Evolutionary conservation across 2,329 filamentous ascomycete species (phyloP).

Genomic region (Metarhizium sp.): DNA sequence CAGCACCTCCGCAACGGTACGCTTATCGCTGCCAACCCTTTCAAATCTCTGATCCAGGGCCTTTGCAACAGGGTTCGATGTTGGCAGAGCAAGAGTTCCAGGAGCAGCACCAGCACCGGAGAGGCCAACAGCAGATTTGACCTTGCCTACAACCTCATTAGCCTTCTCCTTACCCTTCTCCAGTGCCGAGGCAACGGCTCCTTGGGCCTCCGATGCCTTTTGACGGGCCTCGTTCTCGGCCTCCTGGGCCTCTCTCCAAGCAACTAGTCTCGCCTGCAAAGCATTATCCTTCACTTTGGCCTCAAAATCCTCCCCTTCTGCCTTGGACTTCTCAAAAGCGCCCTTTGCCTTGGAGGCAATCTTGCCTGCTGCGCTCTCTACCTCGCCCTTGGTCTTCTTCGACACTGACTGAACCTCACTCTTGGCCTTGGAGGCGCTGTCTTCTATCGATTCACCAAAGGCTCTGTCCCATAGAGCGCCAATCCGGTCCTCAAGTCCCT

Average conservation of each 20-base stretch:
- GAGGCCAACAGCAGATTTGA: constrained; percentile 24
- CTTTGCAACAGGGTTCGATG: constrained; percentile 32
- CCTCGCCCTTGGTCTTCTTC: constrained; percentile 20
- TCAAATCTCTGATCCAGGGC: constrained; percentile 44
- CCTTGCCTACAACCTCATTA: constrained; percentile 27
- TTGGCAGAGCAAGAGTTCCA: constrained; percentile 9
- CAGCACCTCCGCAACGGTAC: constrained; percentile 43
- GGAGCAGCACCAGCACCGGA: constrained; percentile 16
- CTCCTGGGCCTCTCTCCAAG: constrained; percentile 14
- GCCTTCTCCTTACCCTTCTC: constrained; percentile 31
- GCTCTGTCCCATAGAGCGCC: constrained; percentile 34
- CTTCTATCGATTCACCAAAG: constrained; percentile 23
- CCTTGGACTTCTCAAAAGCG: constrained; percentile 22
- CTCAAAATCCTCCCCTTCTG: constrained; percentile 16
- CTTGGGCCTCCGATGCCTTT: constrained; percentile 25
- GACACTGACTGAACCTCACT: constrained; percentile 22
- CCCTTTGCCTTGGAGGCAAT: constrained; percentile 26
- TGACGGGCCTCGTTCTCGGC: constrained; percentile 14
- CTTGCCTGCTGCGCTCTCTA: constrained; percentile 13
- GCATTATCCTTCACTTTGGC: constrained; percentile 17
- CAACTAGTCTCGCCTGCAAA: constrained; percentile 16
- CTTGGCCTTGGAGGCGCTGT: constrained; percentile 15
- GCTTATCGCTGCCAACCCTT: constrained; percentile 30
- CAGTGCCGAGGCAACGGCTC: constrained; percentile 28
- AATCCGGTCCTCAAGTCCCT: constrained; percentile 43